Conservation (phyloP, 192 early-diverging fungal genomes). For the Coemansia sp. region DNA sequence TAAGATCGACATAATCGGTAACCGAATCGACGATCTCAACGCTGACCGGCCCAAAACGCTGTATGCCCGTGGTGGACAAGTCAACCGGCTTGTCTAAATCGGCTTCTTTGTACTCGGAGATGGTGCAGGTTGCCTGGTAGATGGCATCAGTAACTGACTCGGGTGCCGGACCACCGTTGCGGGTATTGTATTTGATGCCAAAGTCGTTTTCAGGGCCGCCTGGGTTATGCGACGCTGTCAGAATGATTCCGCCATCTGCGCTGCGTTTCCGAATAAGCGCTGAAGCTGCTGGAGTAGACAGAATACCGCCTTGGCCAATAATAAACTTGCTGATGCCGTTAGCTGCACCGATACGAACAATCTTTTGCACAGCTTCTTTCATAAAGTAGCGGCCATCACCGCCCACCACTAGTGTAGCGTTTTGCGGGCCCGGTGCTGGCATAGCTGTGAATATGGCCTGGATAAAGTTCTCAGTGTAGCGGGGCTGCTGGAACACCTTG, state of each 20-base stretch:
- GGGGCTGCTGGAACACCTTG: conserved; percentile 87
- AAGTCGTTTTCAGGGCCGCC: conserved; percentile 97
- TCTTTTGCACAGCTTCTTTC: conserved; percentile 81
- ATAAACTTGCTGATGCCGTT: conserved; percentile 85
- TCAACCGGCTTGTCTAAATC: conserved; percentile 58
- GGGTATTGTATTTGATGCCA: conserved; percentile 97
- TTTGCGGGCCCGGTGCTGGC: conserved; percentile 68
- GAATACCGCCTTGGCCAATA: conserved; percentile 86
- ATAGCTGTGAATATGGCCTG: conserved; percentile 86
- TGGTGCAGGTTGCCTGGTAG: conserved; percentile 74
- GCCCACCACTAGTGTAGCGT: conserved; percentile 86
- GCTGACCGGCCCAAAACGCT: conserved; percentile 60
- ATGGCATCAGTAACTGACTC: conserved; percentile 93
- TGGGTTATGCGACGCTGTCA: conserved; percentile 99
- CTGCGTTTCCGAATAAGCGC: conserved; percentile 84
- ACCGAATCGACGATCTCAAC: conserved; percentile 90
- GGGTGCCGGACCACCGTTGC: conserved; percentile 96
- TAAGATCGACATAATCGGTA: conserved; percentile 79
- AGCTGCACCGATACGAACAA: conserved; percentile 81
- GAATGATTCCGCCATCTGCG: conserved; percentile 90
- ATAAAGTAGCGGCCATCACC: conserved; percentile 94
- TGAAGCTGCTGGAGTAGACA: conserved; percentile 94
- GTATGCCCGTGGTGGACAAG: conserved; percentile 65
- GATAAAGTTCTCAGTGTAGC: conserved; percentile 98
- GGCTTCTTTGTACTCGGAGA: conserved; percentile 66